These are phyloP conservation scores for Mycena leptocephala DNA, from an alignment of 768 basidiomycete species.

Conservation along the genomic window DNA sequence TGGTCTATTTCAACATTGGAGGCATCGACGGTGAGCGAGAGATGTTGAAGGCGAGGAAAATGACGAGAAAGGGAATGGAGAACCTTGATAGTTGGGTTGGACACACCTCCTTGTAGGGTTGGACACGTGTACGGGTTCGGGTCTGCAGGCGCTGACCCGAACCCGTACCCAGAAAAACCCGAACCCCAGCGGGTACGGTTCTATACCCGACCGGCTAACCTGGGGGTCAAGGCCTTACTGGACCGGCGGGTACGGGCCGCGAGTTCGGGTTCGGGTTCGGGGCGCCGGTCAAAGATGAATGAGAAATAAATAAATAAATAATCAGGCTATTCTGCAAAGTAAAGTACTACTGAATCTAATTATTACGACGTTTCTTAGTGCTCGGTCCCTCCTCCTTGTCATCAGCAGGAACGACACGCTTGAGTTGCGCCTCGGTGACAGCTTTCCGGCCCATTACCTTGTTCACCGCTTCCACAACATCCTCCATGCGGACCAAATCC, in stretches of 20 bases:
- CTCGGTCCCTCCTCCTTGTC: not conserved
- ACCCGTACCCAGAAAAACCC: slow-evolving; percentile 14
- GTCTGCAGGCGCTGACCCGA: not conserved
- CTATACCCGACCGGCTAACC: slow-evolving; percentile 8
- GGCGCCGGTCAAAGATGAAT: no score
- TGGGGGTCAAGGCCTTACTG: not conserved
- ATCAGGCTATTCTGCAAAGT: no score
- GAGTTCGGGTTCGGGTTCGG: not conserved
- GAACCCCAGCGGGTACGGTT: slow-evolving; percentile 13
- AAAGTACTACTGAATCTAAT: no score
- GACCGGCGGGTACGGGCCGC: slow-evolving; percentile 7
- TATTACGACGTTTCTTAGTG: not conserved
- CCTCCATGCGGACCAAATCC: not conserved
- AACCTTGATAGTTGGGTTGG: no score
- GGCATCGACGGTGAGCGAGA: no score
- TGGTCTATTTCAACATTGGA: no score
- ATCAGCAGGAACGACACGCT: not conserved
- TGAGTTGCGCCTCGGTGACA: not conserved
- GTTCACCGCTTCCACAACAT: not conserved
- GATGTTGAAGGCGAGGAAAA: no score
- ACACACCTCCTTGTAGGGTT: no score
- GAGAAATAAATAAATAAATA: not conserved
- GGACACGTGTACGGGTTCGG: slow-evolving; percentile 22
- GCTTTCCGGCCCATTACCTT: not conserved
- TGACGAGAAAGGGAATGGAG: no score